Base-by-base conservation (phyloP, 495 filamentous ascomycete species). In the Lasiosphaeria miniovina region DNA sequence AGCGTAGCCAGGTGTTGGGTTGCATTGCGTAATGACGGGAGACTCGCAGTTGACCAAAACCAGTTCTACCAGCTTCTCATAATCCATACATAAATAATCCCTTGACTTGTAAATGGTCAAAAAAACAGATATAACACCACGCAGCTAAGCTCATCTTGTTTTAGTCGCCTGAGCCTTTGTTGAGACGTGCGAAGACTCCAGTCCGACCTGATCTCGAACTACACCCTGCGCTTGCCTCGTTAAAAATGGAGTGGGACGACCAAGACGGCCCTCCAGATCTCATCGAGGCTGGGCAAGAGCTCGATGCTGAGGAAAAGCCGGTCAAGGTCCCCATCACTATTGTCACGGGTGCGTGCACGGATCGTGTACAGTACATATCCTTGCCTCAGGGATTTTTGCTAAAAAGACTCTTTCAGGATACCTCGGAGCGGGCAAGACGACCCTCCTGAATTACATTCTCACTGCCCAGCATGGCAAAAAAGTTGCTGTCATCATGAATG, bases 401-500 rank as follows among this genome's bases (percentile, higher is more conserved):
- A 3, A 40, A 6, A 7, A 36, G 17, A 33, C 15, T 4, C 9
- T 12, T 24, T 24, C 52, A 82, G 81, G 83, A 7, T 98, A 98
- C 65, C 83, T 98, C 15, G 94, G 94, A 36, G 89, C 94, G 32
- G 94, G 94, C 17, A 98, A 98, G 72, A 98, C 93, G 0, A 98
- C 95, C 0, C 77, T 98, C 6, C 77, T 98, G 49, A 98, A 98
- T 68, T 95, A 98, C 71, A 97, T 98, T 48, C 79, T 98, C 40
- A 91, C 85, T 24, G 91, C 92, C 61, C 86, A 90, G 55, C 94
- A 98, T 82, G 93, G 93, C 68, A 98, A 97, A 80, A 94, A 88
- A 71, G 91, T 98, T 70, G 94, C 94, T 9, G 94, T 98, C 33
- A 98, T 98, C 59, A 84, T 98, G 76, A 98, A 98, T 73, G 93